phyloP scores from a whole-genome alignment of 257 asterid species.

The Fraxinus pennsylvanica region DNA sequence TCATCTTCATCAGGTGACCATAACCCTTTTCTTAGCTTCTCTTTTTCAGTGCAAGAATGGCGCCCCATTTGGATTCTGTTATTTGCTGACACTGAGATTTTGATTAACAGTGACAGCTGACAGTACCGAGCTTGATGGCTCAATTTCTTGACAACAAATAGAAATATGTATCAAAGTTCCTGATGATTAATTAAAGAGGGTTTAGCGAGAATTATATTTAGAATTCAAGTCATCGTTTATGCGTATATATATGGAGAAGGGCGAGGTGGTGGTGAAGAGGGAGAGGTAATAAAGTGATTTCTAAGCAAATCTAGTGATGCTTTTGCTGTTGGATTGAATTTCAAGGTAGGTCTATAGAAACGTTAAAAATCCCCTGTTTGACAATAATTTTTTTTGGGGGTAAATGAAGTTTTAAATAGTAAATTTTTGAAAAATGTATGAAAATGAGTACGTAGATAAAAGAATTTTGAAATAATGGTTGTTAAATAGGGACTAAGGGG shows the following conservation, averaged over 20 bases:
- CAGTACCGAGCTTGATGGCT: conserved; percentile 22
- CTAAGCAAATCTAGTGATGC: conserved; percentile 46
- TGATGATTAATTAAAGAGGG: conserved; percentile 9
- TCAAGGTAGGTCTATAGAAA: conserved; percentile 41
- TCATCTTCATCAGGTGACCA: conserved; percentile 99
- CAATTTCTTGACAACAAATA: conserved; percentile 18
- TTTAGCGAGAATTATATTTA: conserved; percentile 42
- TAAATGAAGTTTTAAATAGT: too few species aligned
- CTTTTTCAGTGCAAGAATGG: conserved; percentile 58
- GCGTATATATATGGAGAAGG: conserved; percentile 19
- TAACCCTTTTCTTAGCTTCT: conserved; percentile 78
- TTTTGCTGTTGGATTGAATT: conserved; percentile 49
- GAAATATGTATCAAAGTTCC: conserved; percentile 16
- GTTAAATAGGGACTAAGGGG: too few species aligned
- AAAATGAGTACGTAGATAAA: too few species aligned
- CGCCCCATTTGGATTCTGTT: conserved; percentile 57
- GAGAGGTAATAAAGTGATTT: conserved; percentile 54
- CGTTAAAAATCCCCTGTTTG: too few species aligned
- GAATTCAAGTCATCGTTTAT: conserved; percentile 36
- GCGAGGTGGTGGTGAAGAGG: conserved; percentile 23
- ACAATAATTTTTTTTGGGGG: too few species aligned
- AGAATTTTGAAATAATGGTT: too few species aligned
- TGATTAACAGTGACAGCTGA: conserved; percentile 18
- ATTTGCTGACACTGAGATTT: conserved; percentile 14
- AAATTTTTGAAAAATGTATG: too few species aligned